A percentile compares a stretch with the other conserved stretches of the same genome.
Conservation (phyloP, 1,284 basidiomycete species). For the Ustilago shanxiensis region DNA sequence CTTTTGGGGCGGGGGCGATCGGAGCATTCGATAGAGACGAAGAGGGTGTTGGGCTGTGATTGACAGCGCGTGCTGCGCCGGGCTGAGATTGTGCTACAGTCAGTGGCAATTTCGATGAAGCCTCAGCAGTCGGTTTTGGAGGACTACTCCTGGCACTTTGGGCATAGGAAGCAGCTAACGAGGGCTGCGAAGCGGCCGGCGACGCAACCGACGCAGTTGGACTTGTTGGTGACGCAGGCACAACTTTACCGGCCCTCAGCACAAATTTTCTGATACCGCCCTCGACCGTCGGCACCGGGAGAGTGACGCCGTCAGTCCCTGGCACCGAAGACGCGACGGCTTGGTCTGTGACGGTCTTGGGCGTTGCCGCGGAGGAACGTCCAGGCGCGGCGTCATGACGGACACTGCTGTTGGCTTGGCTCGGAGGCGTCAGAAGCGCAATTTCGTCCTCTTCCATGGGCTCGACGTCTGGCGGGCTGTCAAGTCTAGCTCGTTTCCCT, state of each 20-base stretch:
- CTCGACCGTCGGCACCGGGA: constrained; percentile 16
- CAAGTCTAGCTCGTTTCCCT: constrained; percentile 22
- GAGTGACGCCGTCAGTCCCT: neutral
- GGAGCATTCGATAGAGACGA: neutral
- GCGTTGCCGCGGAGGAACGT: neutral
- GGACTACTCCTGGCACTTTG: neutral
- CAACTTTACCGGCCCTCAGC: constrained; percentile 14
- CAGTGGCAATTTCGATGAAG: neutral
- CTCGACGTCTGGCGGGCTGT: neutral
- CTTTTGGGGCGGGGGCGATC: neutral
- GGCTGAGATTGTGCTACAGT: neutral
- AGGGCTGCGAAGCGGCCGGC: neutral
- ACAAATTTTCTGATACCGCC: constrained; percentile 33
- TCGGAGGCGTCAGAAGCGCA: neutral
- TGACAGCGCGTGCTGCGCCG: neutral
- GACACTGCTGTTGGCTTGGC: neutral
- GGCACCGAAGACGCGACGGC: neutral
- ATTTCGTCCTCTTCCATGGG: constrained; percentile 16
- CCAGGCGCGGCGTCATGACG: neutral
- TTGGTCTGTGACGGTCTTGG: neutral
- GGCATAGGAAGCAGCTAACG: neutral
- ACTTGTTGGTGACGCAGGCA: constrained; percentile 5
- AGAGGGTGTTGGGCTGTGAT: neutral
- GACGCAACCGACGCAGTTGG: neutral
- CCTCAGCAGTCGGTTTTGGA: neutral